Evolutionary conservation across 495 filamentous ascomycete species (phyloP).

Genomic region (Aspergillus egyptiacus): DNA sequence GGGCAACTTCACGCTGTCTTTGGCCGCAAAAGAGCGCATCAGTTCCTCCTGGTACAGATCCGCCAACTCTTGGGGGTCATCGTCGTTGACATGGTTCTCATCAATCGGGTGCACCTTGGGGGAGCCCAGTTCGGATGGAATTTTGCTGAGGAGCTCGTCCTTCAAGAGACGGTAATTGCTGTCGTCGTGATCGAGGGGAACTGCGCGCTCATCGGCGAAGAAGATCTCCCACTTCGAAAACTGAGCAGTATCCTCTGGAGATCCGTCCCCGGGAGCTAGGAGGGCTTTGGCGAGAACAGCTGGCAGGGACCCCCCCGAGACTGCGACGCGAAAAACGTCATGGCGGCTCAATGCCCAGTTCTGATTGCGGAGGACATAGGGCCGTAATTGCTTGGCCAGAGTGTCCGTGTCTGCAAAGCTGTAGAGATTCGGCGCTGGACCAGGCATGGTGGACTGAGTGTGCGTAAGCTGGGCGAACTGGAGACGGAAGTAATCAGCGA

Average conservation of each 20-base stretch:
- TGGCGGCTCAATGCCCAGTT: conserved; percentile 74
- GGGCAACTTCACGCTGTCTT: conserved; percentile 83
- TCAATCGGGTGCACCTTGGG: conserved; percentile 79
- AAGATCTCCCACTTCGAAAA: conserved; percentile 96
- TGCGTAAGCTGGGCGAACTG: conserved; percentile 1
- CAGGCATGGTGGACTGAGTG: conserved; percentile 30
- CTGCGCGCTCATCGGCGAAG: conserved; percentile 94
- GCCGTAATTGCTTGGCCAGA: conserved; percentile 67
- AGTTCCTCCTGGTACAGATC: conserved; percentile 90
- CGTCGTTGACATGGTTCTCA: conserved; percentile 60
- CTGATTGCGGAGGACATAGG: conserved; percentile 75
- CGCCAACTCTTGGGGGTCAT: conserved; percentile 85
- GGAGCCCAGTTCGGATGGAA: conserved; percentile 56
- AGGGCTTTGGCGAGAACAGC: conserved; percentile 77
- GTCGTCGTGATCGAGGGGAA: conserved; percentile 84
- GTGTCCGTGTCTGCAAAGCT: conserved; percentile 61
- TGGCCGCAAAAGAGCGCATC: conserved; percentile 72
- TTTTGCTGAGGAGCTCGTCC: conserved; percentile 78
- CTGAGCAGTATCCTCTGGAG: conserved; percentile 55
- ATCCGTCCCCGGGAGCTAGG: conserved; percentile 52
- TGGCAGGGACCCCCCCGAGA: conserved; percentile 92
- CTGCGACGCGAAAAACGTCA: conserved; percentile 76
- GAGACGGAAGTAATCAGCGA: background rate
- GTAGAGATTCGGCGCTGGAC: conserved; percentile 71
- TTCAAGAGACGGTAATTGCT: conserved; percentile 91